These are phyloP conservation scores for Dictyophora rubrovolvata DNA, from an alignment of 768 basidiomycete species.

Conservation along the genomic window DNA sequence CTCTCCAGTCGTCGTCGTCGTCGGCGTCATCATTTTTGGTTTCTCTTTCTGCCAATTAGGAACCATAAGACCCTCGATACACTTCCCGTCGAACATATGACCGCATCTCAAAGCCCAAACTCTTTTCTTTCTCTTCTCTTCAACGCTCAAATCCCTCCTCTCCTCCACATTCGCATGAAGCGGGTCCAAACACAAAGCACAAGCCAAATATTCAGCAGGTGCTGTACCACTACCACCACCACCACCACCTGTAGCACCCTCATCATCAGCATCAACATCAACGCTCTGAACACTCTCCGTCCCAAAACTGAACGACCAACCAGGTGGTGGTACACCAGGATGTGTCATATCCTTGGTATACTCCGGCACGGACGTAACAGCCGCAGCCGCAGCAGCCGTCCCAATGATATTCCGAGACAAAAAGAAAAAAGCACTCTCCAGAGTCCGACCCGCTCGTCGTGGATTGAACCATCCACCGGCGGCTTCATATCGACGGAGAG, in stretches of 20 bases:
- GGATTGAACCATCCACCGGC: not conserved
- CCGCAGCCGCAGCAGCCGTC: not conserved
- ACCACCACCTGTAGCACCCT: conserved; percentile 37
- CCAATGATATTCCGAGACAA: not conserved
- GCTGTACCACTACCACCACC: conserved; percentile 37
- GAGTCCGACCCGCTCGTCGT: not conserved
- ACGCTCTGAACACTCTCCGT: conserved; percentile 32
- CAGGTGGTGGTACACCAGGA: conserved; percentile 41
- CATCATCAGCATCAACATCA: conserved; percentile 43
- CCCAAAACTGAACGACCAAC: conserved; percentile 59
- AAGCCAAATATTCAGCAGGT: conserved; percentile 41
- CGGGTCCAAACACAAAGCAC: conserved; percentile 57
- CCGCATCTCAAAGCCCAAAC: conserved; percentile 72
- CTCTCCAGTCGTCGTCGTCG: not conserved
- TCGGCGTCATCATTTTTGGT: not conserved
- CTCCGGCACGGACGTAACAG: conserved; percentile 18
- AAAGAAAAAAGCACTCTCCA: not conserved
- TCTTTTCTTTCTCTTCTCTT: conserved; percentile 35
- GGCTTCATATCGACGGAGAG: not conserved
- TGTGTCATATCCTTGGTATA: conserved; percentile 61
- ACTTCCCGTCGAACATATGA: conserved; percentile 72
- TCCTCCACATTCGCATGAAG: conserved; percentile 40
- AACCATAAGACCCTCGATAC: conserved; percentile 46
- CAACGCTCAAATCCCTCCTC: conserved; percentile 29
- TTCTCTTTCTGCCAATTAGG: conserved; percentile 21